Base-by-base conservation (phyloP, 805 yeast genomes). In the Zygotorulaspora sp. region DNA sequence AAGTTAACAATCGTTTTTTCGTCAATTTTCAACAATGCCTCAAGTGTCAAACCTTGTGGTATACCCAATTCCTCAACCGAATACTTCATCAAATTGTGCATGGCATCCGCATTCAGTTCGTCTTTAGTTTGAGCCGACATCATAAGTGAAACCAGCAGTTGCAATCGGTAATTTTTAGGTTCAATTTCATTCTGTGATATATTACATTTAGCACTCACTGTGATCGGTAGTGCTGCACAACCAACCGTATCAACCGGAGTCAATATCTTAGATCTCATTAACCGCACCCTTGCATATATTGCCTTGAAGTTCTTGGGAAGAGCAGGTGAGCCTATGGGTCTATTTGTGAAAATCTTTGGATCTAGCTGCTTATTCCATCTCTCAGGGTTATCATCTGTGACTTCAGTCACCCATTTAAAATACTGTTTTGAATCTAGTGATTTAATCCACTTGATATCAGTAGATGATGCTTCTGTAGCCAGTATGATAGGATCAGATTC, bases 181-280 rank as follows among this genome's bases (percentile, higher is more conserved):
- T 56, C 46, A 2, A 65, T 48, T 11, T 55, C 50, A 15, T 52
- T 40, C 23, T 35, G 49, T 9, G 40, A 33, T 17, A 52, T 52
- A 18, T 56, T 60, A 35, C 55, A 65, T 22, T 51, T 23, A 12
- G 49, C 49, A 20, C 55, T 58, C 3, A 66, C 53, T 1, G 69
- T 63, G 13, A 65, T 62, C 1, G 78, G 77, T 7, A 75, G 57
- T 32, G 68, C 67, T 16, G 83, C 88, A 58, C 96, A 87, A 5
- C 97, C 97, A 74, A 85, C 78, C 0, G 78, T 70, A 55, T 89
- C 97, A 2, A 89, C 97, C 0, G 97, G 96, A 0, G 97, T 78
- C n/a, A 63, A 60, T 10, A 81, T 69, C 35, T 69, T 67, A 3
- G 70, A 49, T 42, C 97, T 68, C 92, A 87, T 83, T 15, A 61